These are phyloP conservation scores for Aureobasidium namibiae DNA, from an alignment of 2,329 filamentous ascomycete genomes.

Conservation along the genomic window DNA sequence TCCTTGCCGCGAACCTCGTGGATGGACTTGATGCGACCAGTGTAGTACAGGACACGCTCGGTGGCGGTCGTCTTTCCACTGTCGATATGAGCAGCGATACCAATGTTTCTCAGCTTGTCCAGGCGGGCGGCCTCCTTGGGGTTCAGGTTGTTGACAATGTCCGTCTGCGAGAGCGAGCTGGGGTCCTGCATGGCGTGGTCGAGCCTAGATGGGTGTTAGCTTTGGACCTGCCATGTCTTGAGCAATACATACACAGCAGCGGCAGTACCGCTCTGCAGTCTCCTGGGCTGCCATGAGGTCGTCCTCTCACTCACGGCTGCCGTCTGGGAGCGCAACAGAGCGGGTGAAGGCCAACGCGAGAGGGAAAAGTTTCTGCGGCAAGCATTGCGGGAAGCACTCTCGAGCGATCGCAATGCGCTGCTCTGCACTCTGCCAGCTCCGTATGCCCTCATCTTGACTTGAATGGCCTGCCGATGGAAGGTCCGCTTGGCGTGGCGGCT, in stretches of 20 bases:
- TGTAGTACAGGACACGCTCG: conserved; percentile 96
- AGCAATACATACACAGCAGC: conserved; percentile 20
- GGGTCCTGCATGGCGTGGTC: conserved; percentile 52
- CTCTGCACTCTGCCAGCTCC: conserved; percentile 16
- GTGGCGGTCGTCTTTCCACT: conserved; percentile 96
- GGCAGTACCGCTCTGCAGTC: conserved; percentile 21
- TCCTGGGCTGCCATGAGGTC: conserved; percentile 18
- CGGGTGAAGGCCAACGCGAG: conserved; percentile 15
- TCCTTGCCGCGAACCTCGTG: conserved; percentile 96
- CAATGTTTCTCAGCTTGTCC: conserved; percentile 84
- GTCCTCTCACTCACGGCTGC: not conserved
- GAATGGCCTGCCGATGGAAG: not conserved
- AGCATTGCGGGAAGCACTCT: conserved; percentile 13
- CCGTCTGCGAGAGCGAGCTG: conserved; percentile 49
- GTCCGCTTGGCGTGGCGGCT: conserved; percentile 8
- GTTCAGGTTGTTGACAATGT: conserved; percentile 71
- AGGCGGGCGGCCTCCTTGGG: conserved; percentile 71
- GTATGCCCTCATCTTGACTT: conserved; percentile 16
- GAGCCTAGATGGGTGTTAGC: conserved; percentile 27
- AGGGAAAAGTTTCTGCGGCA: conserved; percentile 5
- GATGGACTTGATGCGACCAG: conserved; percentile 90
- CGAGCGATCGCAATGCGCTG: conserved; percentile 15
- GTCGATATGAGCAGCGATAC: conserved; percentile 97
- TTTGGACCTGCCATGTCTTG: not conserved
- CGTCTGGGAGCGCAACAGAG: conserved; percentile 6